These are phyloP conservation scores for Polymyxa betae DNA, from an alignment of 208 protist genomes.

Conservation along the genomic window DNA sequence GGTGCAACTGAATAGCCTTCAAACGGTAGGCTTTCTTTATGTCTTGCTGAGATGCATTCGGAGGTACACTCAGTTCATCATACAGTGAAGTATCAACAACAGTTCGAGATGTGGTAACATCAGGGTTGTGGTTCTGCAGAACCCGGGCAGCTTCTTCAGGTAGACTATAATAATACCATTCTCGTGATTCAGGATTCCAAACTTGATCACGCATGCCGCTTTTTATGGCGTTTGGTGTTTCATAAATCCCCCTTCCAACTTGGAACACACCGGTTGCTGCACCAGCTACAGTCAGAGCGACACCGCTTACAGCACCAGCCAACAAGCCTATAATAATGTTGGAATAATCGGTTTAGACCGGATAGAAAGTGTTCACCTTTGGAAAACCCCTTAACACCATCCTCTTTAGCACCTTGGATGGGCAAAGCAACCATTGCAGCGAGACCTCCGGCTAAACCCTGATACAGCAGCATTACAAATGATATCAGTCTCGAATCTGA, in stretches of 20 bases:
- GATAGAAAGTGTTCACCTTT: not conserved
- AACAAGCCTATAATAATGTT: not conserved
- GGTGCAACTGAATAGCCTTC: slow-evolving; percentile 39
- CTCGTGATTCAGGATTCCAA: not conserved
- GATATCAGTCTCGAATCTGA: no score
- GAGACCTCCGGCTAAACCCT: not conserved
- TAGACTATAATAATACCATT: not conserved
- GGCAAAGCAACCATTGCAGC: slow-evolving; percentile 4
- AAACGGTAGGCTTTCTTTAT: not conserved
- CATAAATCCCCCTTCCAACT: not conserved
- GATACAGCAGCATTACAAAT: no score
- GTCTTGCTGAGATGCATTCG: not conserved
- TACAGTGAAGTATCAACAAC: not conserved
- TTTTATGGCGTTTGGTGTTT: not conserved
- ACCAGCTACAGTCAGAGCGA: not conserved
- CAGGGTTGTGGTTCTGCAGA: not conserved
- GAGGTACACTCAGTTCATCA: not conserved
- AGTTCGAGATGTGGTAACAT: not conserved
- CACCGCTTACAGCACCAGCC: not conserved
- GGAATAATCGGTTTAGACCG: not conserved
- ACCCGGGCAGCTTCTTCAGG: not conserved
- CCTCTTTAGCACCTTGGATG: not conserved
- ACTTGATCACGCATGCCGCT: not conserved
- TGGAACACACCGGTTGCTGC: not conserved
- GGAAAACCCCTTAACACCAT: not conserved